phyloP scores from a whole-genome alignment of 257 asterid species.

The Striga asiatica region DNA sequence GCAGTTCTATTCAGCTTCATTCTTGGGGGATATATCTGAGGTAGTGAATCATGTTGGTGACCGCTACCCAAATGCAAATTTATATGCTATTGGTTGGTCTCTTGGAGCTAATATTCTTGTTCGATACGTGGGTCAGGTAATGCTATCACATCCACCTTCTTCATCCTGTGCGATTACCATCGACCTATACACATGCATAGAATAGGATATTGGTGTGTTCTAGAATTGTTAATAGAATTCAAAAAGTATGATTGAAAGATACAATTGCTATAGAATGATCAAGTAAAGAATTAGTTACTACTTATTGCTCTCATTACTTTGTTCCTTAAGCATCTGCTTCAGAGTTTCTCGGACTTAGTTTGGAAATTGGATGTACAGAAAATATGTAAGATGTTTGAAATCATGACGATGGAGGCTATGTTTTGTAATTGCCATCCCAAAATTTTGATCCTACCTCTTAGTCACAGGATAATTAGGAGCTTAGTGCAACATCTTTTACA shows the following conservation, averaged over 20 bases:
- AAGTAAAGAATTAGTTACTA: not conserved
- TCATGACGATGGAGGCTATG: no score
- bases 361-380: not conserved
- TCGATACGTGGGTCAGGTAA: constrained; percentile 82
- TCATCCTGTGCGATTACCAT: no score
- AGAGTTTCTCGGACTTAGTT: not conserved
- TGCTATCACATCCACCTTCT: not conserved
- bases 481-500: no score
- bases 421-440: no score
- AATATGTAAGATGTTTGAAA: no score
- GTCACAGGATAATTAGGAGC: no score
- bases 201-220: no score
- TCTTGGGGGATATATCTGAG: constrained; percentile 79
- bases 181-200: no score
- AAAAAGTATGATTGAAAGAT: not conserved
- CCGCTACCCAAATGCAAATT: constrained; percentile 63
- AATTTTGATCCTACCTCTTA: no score
- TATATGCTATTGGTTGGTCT: constrained; percentile 95
- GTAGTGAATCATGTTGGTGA: constrained; percentile 59
- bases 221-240: not conserved
- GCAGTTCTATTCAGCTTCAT: constrained; percentile 99
- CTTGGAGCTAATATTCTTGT: constrained; percentile 96
- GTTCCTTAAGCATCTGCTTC: not conserved
- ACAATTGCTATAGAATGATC: not conserved
- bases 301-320: not conserved